phyloP scores from a whole-genome alignment of 2,329 filamentous ascomycete genomes.

The Pseudopyricularia javanii region DNA sequence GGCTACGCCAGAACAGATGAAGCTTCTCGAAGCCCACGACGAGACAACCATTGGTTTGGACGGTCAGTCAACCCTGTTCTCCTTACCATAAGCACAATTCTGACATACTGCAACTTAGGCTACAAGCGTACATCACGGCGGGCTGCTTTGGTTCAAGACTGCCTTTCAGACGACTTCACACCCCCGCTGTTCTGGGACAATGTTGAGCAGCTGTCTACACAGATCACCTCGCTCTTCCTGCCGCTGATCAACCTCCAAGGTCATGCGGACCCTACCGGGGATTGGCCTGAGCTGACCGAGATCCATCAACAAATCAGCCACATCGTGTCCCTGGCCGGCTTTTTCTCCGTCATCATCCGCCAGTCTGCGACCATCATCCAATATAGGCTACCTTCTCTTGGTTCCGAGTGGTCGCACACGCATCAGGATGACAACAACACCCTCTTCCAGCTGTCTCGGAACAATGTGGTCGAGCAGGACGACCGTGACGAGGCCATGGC shows the following conservation, averaged over 20 bases:
- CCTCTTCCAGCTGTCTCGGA: slow-evolving; percentile 10
- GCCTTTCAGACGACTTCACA: slow-evolving; percentile 12
- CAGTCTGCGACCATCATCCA: slow-evolving; percentile 17
- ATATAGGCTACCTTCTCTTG: slow-evolving; percentile 14
- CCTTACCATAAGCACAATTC: not conserved
- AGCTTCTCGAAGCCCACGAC: slow-evolving; percentile 18
- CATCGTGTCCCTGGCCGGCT: slow-evolving; percentile 18
- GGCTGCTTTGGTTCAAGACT: slow-evolving; percentile 13
- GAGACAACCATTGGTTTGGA: slow-evolving; percentile 15
- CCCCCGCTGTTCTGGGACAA: slow-evolving; percentile 21
- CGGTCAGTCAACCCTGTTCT: slow-evolving; percentile 13
- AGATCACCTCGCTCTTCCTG: slow-evolving; percentile 19
- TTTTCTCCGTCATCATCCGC: slow-evolving; percentile 16
- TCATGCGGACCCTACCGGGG: slow-evolving; percentile 3
- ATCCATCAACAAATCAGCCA: slow-evolving; percentile 19
- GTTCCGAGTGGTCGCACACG: slow-evolving; percentile 13
- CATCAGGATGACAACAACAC: slow-evolving; percentile 8
- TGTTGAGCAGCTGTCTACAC: slow-evolving; percentile 21
- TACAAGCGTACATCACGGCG: slow-evolving; percentile 22
- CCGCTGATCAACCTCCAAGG: slow-evolving; percentile 20
- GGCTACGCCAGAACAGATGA: slow-evolving; percentile 12
- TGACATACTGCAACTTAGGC: slow-evolving; percentile 13
- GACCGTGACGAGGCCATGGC: slow-evolving; percentile 3
- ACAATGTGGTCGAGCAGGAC: slow-evolving; percentile 4
- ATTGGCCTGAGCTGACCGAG: slow-evolving; percentile 7